Evolutionary conservation across 805 yeast species (phyloP), one percentile per base, ranked within the genome.

Genomic region (Zygosaccharomyces pseudorouxii): DNA sequence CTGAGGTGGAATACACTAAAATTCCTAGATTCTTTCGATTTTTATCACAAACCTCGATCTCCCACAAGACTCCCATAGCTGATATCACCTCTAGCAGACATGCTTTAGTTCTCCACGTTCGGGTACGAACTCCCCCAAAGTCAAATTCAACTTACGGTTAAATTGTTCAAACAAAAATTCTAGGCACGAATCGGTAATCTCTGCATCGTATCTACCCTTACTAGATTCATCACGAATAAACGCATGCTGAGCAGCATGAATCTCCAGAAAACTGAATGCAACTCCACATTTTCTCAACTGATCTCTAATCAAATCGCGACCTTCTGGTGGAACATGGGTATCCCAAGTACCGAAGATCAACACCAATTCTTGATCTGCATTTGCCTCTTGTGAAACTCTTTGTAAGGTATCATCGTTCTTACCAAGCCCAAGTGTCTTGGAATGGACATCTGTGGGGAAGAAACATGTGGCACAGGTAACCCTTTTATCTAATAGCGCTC

Each of bases 141-240:
- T 89, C 33, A 79, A 71, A 65, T 77, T 79, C 66, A 86, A 73
- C 56, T 74, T 75, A 57, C 95, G 75, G 65, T 82, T 77, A 67
- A 86, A 86, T 63, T 85, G 72, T 59, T 86, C 93, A 45, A 75
- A 72, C 56, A 86, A 64, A 75, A 86, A 82, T 19, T 79, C 84
- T 55, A 81, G 69, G 60, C 92, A 83, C 27, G 80, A 71, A 54
- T 74, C 71, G 18, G 93, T 85, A 47, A 82, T 77, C 1, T 88
- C 88, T n/a, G 89, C 79, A 63, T 86, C 93, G 60, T 79, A 86
- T 58, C 93, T 72, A n/a, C 87, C 95, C 68, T 84, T 86, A 55
- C 88, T 81, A 51, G 73, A 68, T 60, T 85, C 93, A 62, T 86
- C 95, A 54, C 93, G 74, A 46, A 86, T 83, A 58, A 85, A 86